phyloP scores from a whole-genome alignment of 176 grass and related monocot genomes.

The Puya raimondii region DNA sequence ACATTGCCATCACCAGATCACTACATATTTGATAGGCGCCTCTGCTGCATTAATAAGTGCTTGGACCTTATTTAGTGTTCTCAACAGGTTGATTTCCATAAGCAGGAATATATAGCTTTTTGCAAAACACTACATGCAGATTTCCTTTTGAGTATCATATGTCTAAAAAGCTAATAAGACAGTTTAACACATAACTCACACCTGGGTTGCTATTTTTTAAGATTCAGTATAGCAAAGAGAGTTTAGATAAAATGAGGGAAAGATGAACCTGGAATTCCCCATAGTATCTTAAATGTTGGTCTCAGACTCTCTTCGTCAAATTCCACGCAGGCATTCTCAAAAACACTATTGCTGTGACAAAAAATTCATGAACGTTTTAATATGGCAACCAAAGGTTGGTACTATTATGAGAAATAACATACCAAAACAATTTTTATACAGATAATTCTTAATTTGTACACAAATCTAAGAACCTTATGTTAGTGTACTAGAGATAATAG shows the following conservation, averaged over 20 bases:
- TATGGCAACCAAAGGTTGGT: background rate
- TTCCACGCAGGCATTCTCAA: slow-evolving; percentile 80
- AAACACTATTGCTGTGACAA: slow-evolving; percentile 46
- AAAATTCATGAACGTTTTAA: background rate
- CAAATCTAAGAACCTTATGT: too few species aligned
- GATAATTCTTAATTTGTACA: background rate
- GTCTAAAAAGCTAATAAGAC: too few species aligned
- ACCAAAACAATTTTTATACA: background rate
- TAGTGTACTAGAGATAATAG: too few species aligned
- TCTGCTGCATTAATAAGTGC: too few species aligned
- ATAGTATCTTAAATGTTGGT: slow-evolving; percentile 76
- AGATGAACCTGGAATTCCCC: slow-evolving; percentile 68
- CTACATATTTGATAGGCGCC: too few species aligned
- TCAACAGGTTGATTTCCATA: too few species aligned
- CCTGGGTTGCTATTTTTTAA: background rate
- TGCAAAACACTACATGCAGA: too few species aligned
- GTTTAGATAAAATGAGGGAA: slow-evolving; percentile 1
- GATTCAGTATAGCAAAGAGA: slow-evolving; percentile 1
- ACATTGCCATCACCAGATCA: too few species aligned
- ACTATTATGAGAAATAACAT: background rate
- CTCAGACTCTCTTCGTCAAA: slow-evolving; percentile 74
- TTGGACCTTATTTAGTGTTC: too few species aligned
- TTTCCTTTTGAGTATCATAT: too few species aligned
- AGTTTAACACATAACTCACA: background rate
- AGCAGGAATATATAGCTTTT: too few species aligned